Evolutionary conservation across 805 yeast species (phyloP), one percentile per base, ranked within the genome.

Genomic region (Jamesozyma spencerorum): DNA sequence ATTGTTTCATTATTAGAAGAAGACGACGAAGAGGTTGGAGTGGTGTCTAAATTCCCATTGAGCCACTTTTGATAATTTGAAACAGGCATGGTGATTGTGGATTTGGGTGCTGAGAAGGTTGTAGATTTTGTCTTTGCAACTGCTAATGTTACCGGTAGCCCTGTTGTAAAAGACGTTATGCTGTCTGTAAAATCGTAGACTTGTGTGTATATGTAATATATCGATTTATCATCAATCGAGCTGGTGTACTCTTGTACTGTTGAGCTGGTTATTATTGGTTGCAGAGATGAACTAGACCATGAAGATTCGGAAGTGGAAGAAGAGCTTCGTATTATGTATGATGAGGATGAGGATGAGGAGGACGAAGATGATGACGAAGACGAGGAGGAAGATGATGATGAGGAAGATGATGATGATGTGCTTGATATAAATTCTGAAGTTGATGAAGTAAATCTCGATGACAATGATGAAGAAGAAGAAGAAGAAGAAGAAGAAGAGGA

Each of bases 21-120:
- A 7, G 30, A 14, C 6, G 8, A 14, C n/a, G 33, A 12, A 2
- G 20, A 3, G 7, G 22, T 30, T 14, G 28, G 13, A 17, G 45
- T 29, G 5, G 36, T 32, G 14, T 38, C 53, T 14, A 46, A 33
- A 18, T 44, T 40, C 7, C 54, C 58, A 24, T 45, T 37, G 4
- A 54, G 37, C 55, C 55, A 53, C 26, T 49, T 47, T 18, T 55
- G 31, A 38, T 54, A 57, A 18, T 48, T 47, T n/a, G 50, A 44
- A 5, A 48, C 41, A 36, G 48, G 54, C 17, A 50, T 43, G 5
- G 57, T 55, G 12, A 53, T 46, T 8, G 48, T 50, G 7, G 48
- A 28, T 3, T 48, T 42, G 2, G 59, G 54, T 3, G 42, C 44
- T 14, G 50, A 39, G 36, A 53, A 53, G 10, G 50, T 41, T 11